Conservation (phyloP, 345 rosid species). For the Gossypium anomalum region DNA sequence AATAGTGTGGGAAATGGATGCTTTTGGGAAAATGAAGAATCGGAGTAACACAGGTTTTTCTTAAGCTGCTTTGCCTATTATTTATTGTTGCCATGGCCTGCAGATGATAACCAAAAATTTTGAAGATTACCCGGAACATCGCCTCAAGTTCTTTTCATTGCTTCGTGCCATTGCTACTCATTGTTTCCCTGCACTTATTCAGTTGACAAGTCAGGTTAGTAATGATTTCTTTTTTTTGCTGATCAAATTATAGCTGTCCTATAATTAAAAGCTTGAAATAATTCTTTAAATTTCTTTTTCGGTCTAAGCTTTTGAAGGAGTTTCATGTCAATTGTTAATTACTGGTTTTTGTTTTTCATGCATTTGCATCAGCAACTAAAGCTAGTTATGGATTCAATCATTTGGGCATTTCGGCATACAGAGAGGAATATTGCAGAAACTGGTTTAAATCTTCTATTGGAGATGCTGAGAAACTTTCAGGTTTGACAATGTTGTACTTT, state of each 20-base stretch:
- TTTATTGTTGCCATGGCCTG: constrained; percentile 11
- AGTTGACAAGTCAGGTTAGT: constrained; percentile 87
- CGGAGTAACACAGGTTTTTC: background rate
- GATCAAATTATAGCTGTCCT: background rate
- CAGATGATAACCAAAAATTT: constrained; percentile 99
- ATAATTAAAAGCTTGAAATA: background rate
- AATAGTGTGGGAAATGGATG: background rate
- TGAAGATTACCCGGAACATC: constrained; percentile 98
- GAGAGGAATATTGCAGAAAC: constrained; percentile 98
- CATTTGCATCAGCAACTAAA: constrained; percentile 66
- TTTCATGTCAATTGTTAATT: constrained; percentile 1
- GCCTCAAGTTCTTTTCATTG: constrained; percentile 93
- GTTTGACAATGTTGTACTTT: constrained; percentile 22
- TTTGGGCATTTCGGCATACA: constrained; percentile 99
- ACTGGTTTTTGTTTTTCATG: background rate
- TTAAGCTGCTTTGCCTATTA: constrained; percentile 4
- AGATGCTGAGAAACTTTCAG: constrained; percentile 94
- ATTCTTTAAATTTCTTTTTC: background rate
- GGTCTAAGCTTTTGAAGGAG: constrained; percentile 3
- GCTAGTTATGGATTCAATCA: constrained; percentile 97
- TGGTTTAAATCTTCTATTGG: constrained; percentile 81
- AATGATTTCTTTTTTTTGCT: constrained; percentile 1
- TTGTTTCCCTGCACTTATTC: constrained; percentile 91
- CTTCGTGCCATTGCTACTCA: constrained; percentile 94
- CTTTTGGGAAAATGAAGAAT: background rate